Evolutionary conservation across 2,329 filamentous ascomycete species (phyloP).

Genomic region (Ophiocordyceps polyrhachis-furcata): DNA sequence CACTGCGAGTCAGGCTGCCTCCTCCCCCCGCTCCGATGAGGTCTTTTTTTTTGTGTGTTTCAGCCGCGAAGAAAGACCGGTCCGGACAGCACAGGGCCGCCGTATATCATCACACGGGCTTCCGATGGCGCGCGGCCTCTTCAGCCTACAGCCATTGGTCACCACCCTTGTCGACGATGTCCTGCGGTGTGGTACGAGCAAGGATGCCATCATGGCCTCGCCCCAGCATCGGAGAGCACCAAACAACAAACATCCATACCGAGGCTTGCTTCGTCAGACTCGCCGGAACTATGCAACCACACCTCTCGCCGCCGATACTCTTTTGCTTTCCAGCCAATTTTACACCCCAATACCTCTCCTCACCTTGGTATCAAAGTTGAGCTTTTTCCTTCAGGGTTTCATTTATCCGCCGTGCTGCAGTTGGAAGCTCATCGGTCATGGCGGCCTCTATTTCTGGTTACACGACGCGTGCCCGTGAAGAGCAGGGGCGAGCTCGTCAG

Average conservation of each 20-base stretch:
- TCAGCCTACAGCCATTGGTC: not conserved
- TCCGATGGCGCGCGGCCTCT: not conserved
- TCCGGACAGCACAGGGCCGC: too few relatives aligned
- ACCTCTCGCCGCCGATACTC: not conserved
- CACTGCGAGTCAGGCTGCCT: too few relatives aligned
- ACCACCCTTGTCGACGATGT: not conserved
- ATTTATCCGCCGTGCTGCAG: not conserved
- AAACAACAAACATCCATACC: not conserved
- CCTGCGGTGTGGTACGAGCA: not conserved
- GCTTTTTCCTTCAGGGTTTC: not conserved
- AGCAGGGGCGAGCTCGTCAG: not conserved
- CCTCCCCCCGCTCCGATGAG: too few relatives aligned
- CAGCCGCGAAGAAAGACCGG: too few relatives aligned
- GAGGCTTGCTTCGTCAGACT: not conserved
- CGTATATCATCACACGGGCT: not conserved
- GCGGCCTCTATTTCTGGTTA: not conserved
- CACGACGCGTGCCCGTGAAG: not conserved
- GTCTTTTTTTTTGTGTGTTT: not conserved
- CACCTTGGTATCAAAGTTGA: not conserved
- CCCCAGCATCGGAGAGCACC: not conserved
- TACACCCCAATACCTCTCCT: not conserved
- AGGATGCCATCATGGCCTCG: not conserved
- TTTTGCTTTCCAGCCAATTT: not conserved
- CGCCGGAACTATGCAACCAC: not conserved
- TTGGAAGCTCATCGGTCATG: not conserved